Base-by-base conservation (phyloP, 768 basidiomycete species). In the Macrolepiota albuminosa region DNA sequence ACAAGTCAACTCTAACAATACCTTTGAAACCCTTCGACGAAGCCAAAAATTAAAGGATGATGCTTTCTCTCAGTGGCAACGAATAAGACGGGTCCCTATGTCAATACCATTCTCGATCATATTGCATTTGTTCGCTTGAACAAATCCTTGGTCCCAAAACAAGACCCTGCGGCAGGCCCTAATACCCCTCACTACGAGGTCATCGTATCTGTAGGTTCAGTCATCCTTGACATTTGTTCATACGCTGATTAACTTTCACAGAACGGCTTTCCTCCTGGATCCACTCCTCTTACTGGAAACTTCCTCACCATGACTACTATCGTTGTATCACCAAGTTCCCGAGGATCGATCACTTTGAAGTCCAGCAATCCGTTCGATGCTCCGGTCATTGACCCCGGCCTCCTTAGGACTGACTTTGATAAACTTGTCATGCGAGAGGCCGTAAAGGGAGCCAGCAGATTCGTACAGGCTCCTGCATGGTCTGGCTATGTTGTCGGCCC, bases 311-410 rank as follows among this genome's bases (percentile, higher is more conserved):
- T 60, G 2, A 60, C 58, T 18, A 59, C 59, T n/a, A 51, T 63
- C 14, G 62, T 63, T 39, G 58, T 67, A 18, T 57, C 65, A 1
- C 68, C 70, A 31, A 56, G 61, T 29, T 65, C 68, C 21, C 62
- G 69, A 58, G 64, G 61, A 24, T 56, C 64, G 16, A n/a, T 65
- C 16, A 58, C 36, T 10, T 59, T 81, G 58, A 75, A 69, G 45
- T 76, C 78, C 8, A 74, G 67, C n/a, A 66, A 74, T 62, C 71
- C 78, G 26, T 82, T 81, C 68, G 72, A 70, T 47, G 53, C 69
- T 40, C 81, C 82, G 1, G 45, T 69, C 24, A 80, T 84, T 67
- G 76, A 84, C 64, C 78, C 80, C 0, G 76, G 75, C 53, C 77
- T 81, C 68, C 71, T 77, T 11, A 64, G 40, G 21, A 64, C 62